These are phyloP conservation scores for Podaxis sp. DNA, from an alignment of 768 basidiomycete genomes.

Conservation along the genomic window DNA sequence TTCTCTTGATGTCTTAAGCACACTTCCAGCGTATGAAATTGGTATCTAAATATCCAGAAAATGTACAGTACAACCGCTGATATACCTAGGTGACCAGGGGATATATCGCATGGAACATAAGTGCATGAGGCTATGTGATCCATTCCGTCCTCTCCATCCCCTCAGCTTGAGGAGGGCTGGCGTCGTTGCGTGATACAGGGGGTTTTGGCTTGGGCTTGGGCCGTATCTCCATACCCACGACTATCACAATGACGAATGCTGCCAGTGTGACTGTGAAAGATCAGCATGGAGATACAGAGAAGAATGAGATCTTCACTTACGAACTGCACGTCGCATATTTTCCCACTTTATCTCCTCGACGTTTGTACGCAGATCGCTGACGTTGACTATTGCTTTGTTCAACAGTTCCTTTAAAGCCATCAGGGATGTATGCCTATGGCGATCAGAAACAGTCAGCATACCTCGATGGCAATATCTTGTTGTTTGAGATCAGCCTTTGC, in stretches of 20 bases:
- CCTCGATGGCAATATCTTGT: slow-evolving; percentile 84
- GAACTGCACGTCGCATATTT: slow-evolving; percentile 81
- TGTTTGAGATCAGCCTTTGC: slow-evolving; percentile 79
- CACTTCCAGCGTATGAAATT: slow-evolving; percentile 6
- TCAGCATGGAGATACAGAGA: background rate
- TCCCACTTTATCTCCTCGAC: slow-evolving; percentile 89
- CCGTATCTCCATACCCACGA: slow-evolving; percentile 69
- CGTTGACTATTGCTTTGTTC: slow-evolving; percentile 68
- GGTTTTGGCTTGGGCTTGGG: slow-evolving; percentile 36
- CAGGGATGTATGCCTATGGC: background rate
- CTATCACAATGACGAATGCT: slow-evolving; percentile 66
- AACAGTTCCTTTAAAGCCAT: slow-evolving; percentile 55
- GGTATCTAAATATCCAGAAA: slow-evolving; percentile 5
- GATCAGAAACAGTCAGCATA: slow-evolving; percentile 25
- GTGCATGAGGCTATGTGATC: slow-evolving; percentile 25
- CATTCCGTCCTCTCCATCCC: slow-evolving; percentile 31
- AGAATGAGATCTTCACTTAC: slow-evolving; percentile 38
- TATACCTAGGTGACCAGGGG: slow-evolving; percentile 1
- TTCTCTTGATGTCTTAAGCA: slow-evolving; percentile 16
- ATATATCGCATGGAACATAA: slow-evolving; percentile 1
- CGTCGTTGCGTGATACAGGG: slow-evolving; percentile 21
- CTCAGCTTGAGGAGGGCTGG: slow-evolving; percentile 29
- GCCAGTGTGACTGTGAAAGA: slow-evolving; percentile 51
- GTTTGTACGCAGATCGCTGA: slow-evolving; percentile 77
- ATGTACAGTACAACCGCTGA: slow-evolving; percentile 11